Conservation (phyloP, 805 yeast genomes). For the Yamadazyma insecticola region DNA sequence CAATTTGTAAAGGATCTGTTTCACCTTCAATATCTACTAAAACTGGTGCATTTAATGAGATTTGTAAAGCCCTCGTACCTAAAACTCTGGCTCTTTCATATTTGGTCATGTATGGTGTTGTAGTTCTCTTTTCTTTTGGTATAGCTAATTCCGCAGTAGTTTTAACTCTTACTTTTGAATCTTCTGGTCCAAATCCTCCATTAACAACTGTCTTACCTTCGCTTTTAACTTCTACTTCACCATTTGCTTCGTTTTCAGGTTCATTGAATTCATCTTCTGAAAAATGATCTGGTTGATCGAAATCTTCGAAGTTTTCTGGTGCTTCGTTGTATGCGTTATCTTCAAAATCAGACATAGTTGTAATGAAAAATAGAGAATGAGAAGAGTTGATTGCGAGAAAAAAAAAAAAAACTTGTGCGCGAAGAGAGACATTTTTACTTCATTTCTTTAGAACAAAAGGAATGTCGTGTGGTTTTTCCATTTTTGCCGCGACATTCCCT, state of each 20-base stretch:
- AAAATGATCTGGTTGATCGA: constrained; percentile 75
- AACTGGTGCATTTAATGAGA: constrained; percentile 97
- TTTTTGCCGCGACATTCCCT: no score
- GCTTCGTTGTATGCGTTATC: constrained; percentile 60
- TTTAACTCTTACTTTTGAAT: constrained; percentile 46
- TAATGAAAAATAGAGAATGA: no score
- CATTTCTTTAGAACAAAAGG: no score
- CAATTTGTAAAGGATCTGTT: constrained; percentile 96
- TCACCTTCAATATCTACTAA: constrained; percentile 98
- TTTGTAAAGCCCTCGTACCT: constrained; percentile 96
- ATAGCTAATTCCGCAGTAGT: constrained; percentile 79
- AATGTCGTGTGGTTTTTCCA: no score
- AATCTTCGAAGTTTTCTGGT: constrained; percentile 68
- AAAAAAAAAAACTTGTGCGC: background rate
- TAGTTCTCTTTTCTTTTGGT: constrained; percentile 80
- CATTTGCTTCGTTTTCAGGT: constrained; percentile 22
- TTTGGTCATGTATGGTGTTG: constrained; percentile 99
- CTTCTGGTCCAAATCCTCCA: constrained; percentile 65
- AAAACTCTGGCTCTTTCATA: constrained; percentile 96
- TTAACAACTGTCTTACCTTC: constrained; percentile 68
- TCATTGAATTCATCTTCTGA: constrained; percentile 62
- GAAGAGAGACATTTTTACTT: constrained; percentile 1
- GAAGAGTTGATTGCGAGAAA: no score
- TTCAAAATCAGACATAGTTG: constrained; percentile 38
- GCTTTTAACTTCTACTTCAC: constrained; percentile 45